Base-by-base conservation (phyloP, 345 rosid genomes). In the Camelina neglecta region DNA sequence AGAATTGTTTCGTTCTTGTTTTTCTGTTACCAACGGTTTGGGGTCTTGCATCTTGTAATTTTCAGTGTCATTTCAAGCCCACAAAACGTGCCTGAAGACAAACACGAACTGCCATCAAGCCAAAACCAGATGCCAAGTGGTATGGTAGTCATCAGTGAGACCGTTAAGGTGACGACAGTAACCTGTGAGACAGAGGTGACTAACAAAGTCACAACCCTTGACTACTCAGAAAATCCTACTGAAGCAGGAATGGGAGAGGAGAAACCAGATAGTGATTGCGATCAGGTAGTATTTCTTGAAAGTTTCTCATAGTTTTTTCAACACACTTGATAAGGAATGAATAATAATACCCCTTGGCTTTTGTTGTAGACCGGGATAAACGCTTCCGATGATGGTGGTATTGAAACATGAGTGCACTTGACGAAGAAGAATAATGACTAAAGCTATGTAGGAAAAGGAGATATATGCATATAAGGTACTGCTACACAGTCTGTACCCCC, bases 121-220 rank as follows among this genome's bases (percentile, higher is more conserved):
- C 81, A 81, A 18, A 58, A 74, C 61, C 81, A 31, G 69, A 33
- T 63, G 42, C 49, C 74, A 64, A 67, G 49, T 71, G 76, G 77
- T 78, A 81, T 76, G 75, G 82, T 83, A 63, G 53, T 81, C 66
- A 77, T 81, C 53, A 88, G 85, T 74, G 78, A 82, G 75, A 72
- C 85, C 8, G 78, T 80, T 15, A 77, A 83, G 68, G 49, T 86
- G 75, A 81, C 90, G 7, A 81, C 78, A 75, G 91, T 80, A 65
- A 75, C 84, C 44, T 53, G 49, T 58, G 83, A 80, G 74, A 80
- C 77, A 65, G 72, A 83, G 54, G 77, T 66, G 16, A 60, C 56
- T 16, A 71, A 77, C 65, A 83, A 44, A 69, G 74, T 68, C 54
- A 44, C 84, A 29, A 81, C 74, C 65, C 35, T 50, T 41, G 79